A percentile compares a stretch with the other conserved stretches of the same genome.
These are phyloP conservation scores for Coleophoma crateriformis DNA, from an alignment of 2,329 filamentous ascomycete species.

Conservation along the genomic window DNA sequence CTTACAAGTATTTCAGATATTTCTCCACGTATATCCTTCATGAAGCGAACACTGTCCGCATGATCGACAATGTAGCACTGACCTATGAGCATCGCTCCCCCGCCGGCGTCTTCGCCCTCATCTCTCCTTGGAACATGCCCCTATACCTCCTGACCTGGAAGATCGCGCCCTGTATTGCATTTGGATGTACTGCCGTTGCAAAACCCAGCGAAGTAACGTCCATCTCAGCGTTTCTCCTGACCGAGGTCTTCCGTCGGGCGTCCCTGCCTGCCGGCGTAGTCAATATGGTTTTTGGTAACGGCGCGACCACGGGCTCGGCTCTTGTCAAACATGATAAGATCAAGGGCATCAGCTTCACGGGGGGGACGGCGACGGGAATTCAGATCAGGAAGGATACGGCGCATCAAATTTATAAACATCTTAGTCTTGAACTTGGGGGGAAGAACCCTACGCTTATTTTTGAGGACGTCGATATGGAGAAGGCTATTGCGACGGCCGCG, in stretches of 20 bases:
- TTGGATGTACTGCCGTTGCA: conserved; percentile 29
- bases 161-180: conserved; percentile 29
- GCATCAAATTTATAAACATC: conserved; percentile 26
- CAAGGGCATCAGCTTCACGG: conserved; percentile 28
- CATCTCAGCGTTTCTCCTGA: conserved; percentile 26
- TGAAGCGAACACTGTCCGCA: conserved; percentile 24
- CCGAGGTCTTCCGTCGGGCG: conserved; percentile 19
- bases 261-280: conserved; percentile 24
- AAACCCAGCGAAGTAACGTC: conserved; percentile 30
- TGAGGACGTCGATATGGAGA: conserved; percentile 36
- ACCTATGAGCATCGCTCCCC: conserved; percentile 30
- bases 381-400: conserved; percentile 25
- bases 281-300: conserved; percentile 28
- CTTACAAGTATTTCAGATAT: conserved; percentile 16
- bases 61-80: conserved; percentile 26
- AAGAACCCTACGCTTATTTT: conserved; percentile 37
- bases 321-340: conserved; percentile 21
- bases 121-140: conserved; percentile 32
- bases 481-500: conserved; percentile 30
- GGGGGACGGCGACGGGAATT: conserved; percentile 27
- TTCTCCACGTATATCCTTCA: conserved; percentile 30
- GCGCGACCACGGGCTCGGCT: conserved; percentile 24
- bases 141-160: conserved; percentile 30
- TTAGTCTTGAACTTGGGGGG: conserved; percentile 35
- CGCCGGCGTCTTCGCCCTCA: conserved; percentile 27